Evolutionary conservation across 148 eudicot genomes (phyloP), one percentile per base, ranked within the genome.

Genomic region (Chenopodium album): DNA sequence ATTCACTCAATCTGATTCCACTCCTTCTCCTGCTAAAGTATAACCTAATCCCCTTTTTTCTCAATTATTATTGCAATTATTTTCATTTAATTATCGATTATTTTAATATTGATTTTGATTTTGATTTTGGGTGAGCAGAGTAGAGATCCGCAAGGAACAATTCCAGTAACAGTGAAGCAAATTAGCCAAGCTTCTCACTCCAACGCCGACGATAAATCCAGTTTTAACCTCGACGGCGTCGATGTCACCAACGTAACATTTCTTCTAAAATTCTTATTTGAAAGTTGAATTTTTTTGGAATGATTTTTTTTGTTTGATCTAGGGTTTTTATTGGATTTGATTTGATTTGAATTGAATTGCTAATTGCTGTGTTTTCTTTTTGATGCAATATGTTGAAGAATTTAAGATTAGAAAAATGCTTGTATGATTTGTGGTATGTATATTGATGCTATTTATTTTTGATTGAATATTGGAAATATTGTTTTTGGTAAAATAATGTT

Each of bases 121-220:
- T 9, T 47, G 4, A 10, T 32, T 47, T 20, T 62, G 46, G 34
- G 3, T 23, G 69, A 48, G 79, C 85, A 94, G 97, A 88, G 72
- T 83, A 91, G 94, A 17, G 92, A 90, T 37, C 79, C 89, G 22
- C 90, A 87, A 50, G 89, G 91, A 62, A 80, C 84, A 11, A 82
- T 91, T 46, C 98, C 98, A 56, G 77, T 95, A 3, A 91, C 98
- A 1, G 92, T 93, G 84, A 93, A 93, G 92, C 91, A 88, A 79
- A 95, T 95, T 10, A 92, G 93, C 62, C 93, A 91, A 81, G 94
- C 95, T 1, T 89, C 94, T 70, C 94, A 81, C 37, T 85, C 87
- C 1, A 65, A 76, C 6, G 79, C 92, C 0, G 90, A 86, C 19
- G 94, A 90, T 47, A 92, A 92, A 72, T 86, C 92, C 46, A 89